Conservation (phyloP, 352 stramenopile species). For the Pythium rishiriense region DNA sequence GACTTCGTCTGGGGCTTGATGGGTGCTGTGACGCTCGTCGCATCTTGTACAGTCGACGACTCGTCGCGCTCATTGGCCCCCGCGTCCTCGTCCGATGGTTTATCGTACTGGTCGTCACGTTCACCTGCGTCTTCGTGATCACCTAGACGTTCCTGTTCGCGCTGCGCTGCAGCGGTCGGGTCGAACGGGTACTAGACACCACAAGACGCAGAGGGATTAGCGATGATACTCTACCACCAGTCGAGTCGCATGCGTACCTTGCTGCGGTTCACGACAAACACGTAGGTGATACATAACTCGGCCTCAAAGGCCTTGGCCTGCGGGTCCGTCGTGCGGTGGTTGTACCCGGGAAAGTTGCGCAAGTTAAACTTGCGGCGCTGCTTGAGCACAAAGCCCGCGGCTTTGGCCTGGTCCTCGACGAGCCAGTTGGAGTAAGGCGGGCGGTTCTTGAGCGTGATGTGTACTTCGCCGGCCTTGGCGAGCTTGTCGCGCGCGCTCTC, state of each 20-base stretch:
- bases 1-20: background rate
- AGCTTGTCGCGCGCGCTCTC: constrained; percentile 72
- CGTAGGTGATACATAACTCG: constrained; percentile 81
- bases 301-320: constrained; percentile 84
- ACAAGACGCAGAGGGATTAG: background rate
- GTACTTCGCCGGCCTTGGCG: constrained; percentile 56
- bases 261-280: constrained; percentile 82
- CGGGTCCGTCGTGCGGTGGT: constrained; percentile 87
- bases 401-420: constrained; percentile 81
- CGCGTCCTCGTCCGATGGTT: background rate
- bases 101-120: no score
- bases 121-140: background rate
- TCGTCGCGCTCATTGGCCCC: background rate
- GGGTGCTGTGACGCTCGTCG: background rate
- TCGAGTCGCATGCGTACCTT: constrained; percentile 41
- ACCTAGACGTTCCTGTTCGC: background rate
- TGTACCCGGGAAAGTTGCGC: constrained; percentile 75
- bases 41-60: background rate
- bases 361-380: constrained; percentile 74
- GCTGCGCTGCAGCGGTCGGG: background rate
- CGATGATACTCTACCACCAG: background rate
- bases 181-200: constrained; percentile 21
- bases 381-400: constrained; percentile 75
- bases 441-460: constrained; percentile 85
- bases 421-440: constrained; percentile 89